A percentile compares a stretch with the other conserved stretches of the same genome.
phyloP scores from a whole-genome alignment of 73 alveolate species.

The Paramecium sonneborni region DNA sequence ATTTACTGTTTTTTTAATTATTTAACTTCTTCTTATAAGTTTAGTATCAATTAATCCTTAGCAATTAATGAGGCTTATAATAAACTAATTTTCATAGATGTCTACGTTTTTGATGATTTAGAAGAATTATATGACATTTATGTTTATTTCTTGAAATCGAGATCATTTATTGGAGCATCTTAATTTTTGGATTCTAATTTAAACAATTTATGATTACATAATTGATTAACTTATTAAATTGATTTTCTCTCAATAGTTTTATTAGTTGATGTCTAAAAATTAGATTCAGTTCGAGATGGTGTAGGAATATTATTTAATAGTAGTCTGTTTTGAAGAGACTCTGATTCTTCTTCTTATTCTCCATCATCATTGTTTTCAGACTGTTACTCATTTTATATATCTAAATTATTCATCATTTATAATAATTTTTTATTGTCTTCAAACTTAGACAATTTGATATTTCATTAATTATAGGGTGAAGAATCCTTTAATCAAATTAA shows the following conservation, averaged over 20 bases:
- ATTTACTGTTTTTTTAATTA: not conserved
- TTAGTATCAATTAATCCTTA: not conserved
- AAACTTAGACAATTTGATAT: not conserved
- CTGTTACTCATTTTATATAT: not conserved
- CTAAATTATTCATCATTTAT: not conserved
- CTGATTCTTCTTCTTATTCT: not conserved
- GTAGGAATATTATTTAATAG: not conserved
- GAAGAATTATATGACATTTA: not conserved
- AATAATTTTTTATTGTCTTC: not conserved
- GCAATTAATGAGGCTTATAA: not conserved
- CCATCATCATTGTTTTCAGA: not conserved
- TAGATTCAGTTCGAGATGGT: constrained; percentile 5
- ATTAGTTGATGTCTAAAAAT: not conserved
- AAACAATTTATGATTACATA: not conserved
- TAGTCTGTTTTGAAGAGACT: not conserved
- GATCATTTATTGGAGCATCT: not conserved
- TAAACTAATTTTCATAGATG: not conserved
- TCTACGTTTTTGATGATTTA: not conserved
- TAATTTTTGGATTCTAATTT: not conserved
- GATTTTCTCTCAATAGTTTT: not conserved
- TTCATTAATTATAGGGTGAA: not conserved
- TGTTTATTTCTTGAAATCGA: not conserved
- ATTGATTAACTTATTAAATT: not conserved
- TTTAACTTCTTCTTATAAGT: not conserved
- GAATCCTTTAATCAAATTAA: not conserved